Base-by-base conservation (phyloP, 257 asterid genomes). In the Phtheirospermum japonicum region DNA sequence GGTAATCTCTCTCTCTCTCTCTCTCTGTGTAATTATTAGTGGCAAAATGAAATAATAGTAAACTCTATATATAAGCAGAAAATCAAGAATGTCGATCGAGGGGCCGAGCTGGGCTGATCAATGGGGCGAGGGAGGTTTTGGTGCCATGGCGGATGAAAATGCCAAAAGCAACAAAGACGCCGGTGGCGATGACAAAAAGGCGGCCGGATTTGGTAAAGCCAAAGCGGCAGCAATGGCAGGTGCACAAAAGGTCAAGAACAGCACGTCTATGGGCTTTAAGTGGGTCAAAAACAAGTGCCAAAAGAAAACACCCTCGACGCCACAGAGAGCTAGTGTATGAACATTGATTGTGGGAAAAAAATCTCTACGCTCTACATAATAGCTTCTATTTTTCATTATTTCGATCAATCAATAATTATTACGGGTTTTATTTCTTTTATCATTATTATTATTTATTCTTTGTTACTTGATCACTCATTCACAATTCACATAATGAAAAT, bases 31-130 rank as follows among this genome's bases (percentile, higher is more conserved):
- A n/a, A 10, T 16, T 14, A 14, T 48, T 23, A 23, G 28, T 23
- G 28, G 28, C 28, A 23, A 23, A 23, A 23, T 23, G 28, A 3
- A 23, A 1, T 3, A 23, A 23, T 23, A 1, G 3, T 23, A 23
- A 23, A 23, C 28, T 23, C 28, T 23, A 23, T 23, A 3, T 23
- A 23, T 23, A 23, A 23, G 28, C 28, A 23, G 28, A 57, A 69
- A 19, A 50, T 28, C 51, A 52, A 11, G 9, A 5, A 90, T 88
- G 95, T 84, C 93, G 18, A 58, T 69, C 0, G 95, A 86, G 9
- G 95, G 77, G 31, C 82, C 87, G 6, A 86, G 95, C 76, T 91
- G 97, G 98, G 97, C 95, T 43, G 98, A 91, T 83, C 98, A 88
- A 68, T 88, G 98, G 98, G 97, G 97, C 0, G 81, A 84, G 39